Evolutionary conservation across 371 early-diverging fungal species (phyloP).

Genomic region (Mortierella polycephala): DNA sequence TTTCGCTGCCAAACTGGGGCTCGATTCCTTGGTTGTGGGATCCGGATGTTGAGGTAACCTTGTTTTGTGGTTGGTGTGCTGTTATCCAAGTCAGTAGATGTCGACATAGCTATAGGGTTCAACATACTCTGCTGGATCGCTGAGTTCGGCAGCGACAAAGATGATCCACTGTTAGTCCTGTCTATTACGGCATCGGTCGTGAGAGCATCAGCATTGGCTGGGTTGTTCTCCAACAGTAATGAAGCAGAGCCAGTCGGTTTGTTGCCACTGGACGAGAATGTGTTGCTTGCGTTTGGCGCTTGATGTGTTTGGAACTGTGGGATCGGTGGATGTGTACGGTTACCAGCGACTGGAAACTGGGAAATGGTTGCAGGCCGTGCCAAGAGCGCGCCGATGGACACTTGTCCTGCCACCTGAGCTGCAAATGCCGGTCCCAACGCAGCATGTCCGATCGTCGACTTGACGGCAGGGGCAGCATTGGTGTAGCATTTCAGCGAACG

Average conservation of each 20-base stretch:
- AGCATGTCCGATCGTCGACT: conserved; percentile 23
- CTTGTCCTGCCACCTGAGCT: conserved; percentile 29
- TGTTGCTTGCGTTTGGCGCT: not conserved
- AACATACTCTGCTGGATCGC: conserved; percentile 1
- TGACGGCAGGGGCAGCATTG: conserved; percentile 6
- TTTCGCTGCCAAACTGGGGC: conserved; percentile 61
- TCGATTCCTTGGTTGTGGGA: conserved; percentile 53
- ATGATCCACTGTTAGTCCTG: conserved; percentile 6
- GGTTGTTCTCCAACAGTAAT: conserved; percentile 5
- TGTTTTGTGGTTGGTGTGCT: conserved; percentile 51
- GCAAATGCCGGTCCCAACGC: conserved; percentile 29
- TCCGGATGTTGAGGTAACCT: conserved; percentile 54
- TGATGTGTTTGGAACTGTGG: conserved; percentile 20
- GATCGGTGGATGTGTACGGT: conserved; percentile 5
- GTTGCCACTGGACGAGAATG: not conserved
- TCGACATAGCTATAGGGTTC: conserved; percentile 5
- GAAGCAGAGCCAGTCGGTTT: not conserved
- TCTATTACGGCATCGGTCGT: conserved; percentile 4
- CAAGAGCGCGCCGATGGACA: conserved; percentile 9
- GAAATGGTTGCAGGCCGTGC: conserved; percentile 28
- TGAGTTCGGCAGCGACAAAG: conserved; percentile 11
- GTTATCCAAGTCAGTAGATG: not conserved
- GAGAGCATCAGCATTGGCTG: conserved; percentile 8
- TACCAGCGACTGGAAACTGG: conserved; percentile 6
- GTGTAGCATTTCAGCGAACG: conserved; percentile 49